A percentile compares a stretch with the other conserved stretches of the same genome.
phyloP scores from a whole-genome alignment of 108 stramenopile species.

The Mediolabrus comicus region DNA sequence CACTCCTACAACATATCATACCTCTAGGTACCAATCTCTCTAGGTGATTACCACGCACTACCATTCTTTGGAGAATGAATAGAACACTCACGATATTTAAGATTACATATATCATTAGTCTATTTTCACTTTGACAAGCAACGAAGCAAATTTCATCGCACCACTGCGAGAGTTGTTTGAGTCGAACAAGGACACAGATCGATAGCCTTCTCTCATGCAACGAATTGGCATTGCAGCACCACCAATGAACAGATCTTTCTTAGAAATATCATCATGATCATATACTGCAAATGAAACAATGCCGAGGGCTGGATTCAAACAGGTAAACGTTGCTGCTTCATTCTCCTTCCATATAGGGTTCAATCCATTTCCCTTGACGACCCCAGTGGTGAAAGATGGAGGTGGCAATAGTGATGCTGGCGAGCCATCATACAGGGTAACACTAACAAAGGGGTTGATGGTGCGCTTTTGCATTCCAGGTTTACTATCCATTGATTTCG shows the following conservation, averaged over 20 bases:
- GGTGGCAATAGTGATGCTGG: slow-evolving; percentile 43
- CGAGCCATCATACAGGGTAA: slow-evolving; percentile 71
- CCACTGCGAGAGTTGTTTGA: slow-evolving; percentile 62
- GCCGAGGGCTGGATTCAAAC: slow-evolving; percentile 63
- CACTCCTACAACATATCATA: too few species aligned
- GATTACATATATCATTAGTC: neutral
- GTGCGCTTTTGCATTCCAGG: slow-evolving; percentile 7
- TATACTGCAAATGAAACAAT: slow-evolving; percentile 73
- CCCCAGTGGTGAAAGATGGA: slow-evolving; percentile 41
- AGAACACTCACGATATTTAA: too few species aligned
- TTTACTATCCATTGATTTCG: slow-evolving; percentile 36
- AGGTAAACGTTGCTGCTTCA: slow-evolving; percentile 55
- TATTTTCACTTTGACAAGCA: slow-evolving; percentile 55
- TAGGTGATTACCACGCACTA: too few species aligned
- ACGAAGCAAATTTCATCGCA: slow-evolving; percentile 65
- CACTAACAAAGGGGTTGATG: slow-evolving; percentile 63
- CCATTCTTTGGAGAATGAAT: too few species aligned
- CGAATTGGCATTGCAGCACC: slow-evolving; percentile 70
- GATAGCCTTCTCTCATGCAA: slow-evolving; percentile 73
- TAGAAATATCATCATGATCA: slow-evolving; percentile 53
- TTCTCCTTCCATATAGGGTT: slow-evolving; percentile 91
- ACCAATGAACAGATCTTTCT: slow-evolving; percentile 63
- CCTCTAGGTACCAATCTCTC: too few species aligned
- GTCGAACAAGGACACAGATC: slow-evolving; percentile 75
- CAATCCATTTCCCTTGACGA: slow-evolving; percentile 81